Evolutionary conservation across 768 basidiomycete species (phyloP).

Genomic region (Psilocybe azurescens): DNA sequence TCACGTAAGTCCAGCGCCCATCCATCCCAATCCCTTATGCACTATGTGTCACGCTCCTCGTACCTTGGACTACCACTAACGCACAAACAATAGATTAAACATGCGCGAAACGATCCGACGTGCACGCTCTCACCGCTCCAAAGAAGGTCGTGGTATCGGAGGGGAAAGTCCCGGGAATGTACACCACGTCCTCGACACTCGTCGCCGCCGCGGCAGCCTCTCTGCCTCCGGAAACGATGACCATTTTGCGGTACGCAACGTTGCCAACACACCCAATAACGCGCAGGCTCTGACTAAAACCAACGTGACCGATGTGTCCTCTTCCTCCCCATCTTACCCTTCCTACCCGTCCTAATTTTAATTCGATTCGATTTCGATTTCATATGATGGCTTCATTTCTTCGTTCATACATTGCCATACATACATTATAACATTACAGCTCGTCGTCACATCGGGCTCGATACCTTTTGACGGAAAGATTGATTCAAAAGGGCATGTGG

Average conservation of each 20-base stretch:
- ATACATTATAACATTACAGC: background rate
- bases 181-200: conserved; percentile 17
- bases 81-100: conserved; percentile 15
- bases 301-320: background rate
- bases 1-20: conserved; percentile 22
- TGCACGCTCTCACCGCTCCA: conserved; percentile 14
- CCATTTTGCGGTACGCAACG: conserved; percentile 12
- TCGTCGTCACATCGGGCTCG: background rate
- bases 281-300: background rate
- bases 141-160: conserved; percentile 7
- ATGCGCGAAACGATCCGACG: conserved; percentile 24
- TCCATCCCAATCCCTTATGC: background rate
- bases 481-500: background rate
- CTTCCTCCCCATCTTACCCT: background rate
- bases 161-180: conserved; percentile 14
- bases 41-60: background rate
- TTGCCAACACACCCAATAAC: background rate
- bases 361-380: too few species aligned
- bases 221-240: background rate
- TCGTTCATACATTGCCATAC: background rate
- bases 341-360: background rate
- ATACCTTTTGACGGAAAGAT: background rate
- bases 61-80: too few species aligned
- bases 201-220: conserved; percentile 13
- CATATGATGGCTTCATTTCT: background rate